phyloP scores from a whole-genome alignment of 768 basidiomycete species.

The Leucocoprinus sp. region DNA sequence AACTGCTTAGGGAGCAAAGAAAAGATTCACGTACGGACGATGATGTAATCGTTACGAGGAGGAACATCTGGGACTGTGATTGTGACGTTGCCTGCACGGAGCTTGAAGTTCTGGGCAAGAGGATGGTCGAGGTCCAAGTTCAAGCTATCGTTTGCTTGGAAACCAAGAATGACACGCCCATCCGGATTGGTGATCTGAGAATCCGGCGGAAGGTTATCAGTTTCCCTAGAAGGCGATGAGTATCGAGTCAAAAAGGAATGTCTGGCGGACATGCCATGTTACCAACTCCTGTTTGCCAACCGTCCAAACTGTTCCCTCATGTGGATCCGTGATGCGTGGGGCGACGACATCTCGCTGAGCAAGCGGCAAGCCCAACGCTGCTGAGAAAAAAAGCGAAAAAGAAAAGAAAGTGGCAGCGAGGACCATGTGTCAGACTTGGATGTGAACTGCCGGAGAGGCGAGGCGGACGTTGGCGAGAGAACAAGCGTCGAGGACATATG shows the following conservation, averaged over 20 bases:
- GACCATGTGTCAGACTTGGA: conserved; percentile 16
- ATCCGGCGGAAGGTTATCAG: conserved; percentile 34
- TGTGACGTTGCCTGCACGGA: conserved; percentile 38
- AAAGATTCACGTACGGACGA: conserved; percentile 47
- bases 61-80: conserved; percentile 46
- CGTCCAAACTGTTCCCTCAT: conserved; percentile 38
- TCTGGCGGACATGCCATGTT: conserved; percentile 37
- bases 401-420: conserved; percentile 21
- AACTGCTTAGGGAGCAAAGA: conserved; percentile 1
- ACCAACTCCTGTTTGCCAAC: conserved; percentile 39
- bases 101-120: conserved; percentile 46
- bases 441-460: conserved; percentile 10
- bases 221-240: conserved; percentile 33
- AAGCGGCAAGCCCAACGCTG: conserved; percentile 30
- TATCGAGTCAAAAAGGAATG: not conserved
- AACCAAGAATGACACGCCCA: conserved; percentile 47
- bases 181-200: conserved; percentile 38
- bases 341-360: conserved; percentile 36
- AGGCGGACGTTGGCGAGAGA: conserved; percentile 14
- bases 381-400: conserved; percentile 22
- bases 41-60: conserved; percentile 41
- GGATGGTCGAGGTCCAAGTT: conserved; percentile 51
- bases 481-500: conserved; percentile 15
- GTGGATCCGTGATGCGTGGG: conserved; percentile 43
- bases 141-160: conserved; percentile 34